phyloP scores from a whole-genome alignment of 2,329 filamentous ascomycete species.

The Helicocarpus griseus region DNA sequence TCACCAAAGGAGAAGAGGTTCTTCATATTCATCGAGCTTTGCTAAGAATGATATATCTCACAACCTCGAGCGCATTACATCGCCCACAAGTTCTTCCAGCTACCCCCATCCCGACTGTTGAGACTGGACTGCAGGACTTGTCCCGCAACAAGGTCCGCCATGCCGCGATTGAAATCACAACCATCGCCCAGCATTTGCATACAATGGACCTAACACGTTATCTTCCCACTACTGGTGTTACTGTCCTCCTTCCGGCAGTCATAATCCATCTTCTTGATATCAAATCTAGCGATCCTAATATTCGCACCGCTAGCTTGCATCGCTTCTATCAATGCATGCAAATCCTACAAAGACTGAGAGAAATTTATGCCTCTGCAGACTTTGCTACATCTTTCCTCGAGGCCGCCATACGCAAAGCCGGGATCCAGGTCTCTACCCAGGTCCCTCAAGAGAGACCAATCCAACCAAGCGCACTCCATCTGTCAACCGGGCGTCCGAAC shows the following conservation, averaged over 20 bases:
- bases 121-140: conserved; percentile 66
- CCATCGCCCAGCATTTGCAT: conserved; percentile 69
- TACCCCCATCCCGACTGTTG: conserved; percentile 46
- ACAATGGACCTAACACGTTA: conserved; percentile 63
- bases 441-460: conserved; percentile 12
- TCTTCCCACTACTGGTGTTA: conserved; percentile 82
- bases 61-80: conserved; percentile 81
- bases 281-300: conserved; percentile 66
- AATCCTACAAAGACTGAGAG: conserved; percentile 75
- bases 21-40: conserved; percentile 68
- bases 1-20: conserved; percentile 36
- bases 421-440: conserved; percentile 57
- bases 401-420: conserved; percentile 77
- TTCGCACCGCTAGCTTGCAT: conserved; percentile 61
- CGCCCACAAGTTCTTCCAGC: conserved; percentile 82
- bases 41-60: conserved; percentile 88
- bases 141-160: conserved; percentile 75
- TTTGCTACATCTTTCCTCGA: conserved; percentile 94
- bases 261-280: conserved; percentile 91
- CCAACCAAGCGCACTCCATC: conserved; percentile 6
- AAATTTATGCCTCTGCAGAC: conserved; percentile 89
- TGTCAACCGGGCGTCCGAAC: conserved; percentile 17
- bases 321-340: conserved; percentile 90
- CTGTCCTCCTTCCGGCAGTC: conserved; percentile 81
- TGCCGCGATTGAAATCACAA: conserved; percentile 76